These are phyloP conservation scores for Yamadazyma diddensiae DNA, from an alignment of 1,139 yeast species.

Conservation along the genomic window DNA sequence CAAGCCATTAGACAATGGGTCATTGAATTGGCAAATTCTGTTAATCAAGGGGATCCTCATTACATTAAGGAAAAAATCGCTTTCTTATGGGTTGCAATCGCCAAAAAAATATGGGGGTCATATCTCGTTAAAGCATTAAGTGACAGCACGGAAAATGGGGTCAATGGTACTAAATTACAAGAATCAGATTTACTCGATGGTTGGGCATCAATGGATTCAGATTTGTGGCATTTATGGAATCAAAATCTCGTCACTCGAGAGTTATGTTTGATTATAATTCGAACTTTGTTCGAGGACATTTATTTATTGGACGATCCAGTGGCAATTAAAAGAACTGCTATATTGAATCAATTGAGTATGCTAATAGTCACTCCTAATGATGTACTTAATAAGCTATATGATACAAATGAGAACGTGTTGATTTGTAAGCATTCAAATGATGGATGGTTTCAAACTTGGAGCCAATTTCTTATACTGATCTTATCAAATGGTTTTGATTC, in stretches of 20 bases:
- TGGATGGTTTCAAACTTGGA: conserved; percentile 91
- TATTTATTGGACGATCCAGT: conserved; percentile 88
- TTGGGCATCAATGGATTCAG: conserved; percentile 89
- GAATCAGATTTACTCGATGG: conserved; percentile 56
- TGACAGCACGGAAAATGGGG: conserved; percentile 6
- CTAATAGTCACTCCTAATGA: conserved; percentile 74
- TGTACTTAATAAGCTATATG: conserved; percentile 65
- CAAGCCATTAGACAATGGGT: conserved; percentile 81
- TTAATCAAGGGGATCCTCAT: conserved; percentile 72
- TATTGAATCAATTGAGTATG: conserved; percentile 78
- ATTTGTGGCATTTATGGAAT: conserved; percentile 74
- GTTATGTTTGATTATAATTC: conserved; percentile 68
- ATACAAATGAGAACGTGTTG: conserved; percentile 61
- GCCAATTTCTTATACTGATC: conserved; percentile 57
- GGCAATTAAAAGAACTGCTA: conserved; percentile 76
- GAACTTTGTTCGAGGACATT: conserved; percentile 92
- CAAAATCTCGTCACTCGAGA: conserved; percentile 63
- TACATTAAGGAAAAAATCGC: conserved; percentile 88
- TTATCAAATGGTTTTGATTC: conserved; percentile 33
- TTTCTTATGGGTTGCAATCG: conserved; percentile 85
- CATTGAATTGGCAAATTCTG: conserved; percentile 65
- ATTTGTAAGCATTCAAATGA: conserved; percentile 60
- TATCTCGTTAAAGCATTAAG: conserved; percentile 30
- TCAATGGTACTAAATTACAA: conserved; percentile 8
- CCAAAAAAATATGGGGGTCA: conserved; percentile 91